Conservation (phyloP, 108 stramenopile genomes). For the Bacterosira constricta region DNA sequence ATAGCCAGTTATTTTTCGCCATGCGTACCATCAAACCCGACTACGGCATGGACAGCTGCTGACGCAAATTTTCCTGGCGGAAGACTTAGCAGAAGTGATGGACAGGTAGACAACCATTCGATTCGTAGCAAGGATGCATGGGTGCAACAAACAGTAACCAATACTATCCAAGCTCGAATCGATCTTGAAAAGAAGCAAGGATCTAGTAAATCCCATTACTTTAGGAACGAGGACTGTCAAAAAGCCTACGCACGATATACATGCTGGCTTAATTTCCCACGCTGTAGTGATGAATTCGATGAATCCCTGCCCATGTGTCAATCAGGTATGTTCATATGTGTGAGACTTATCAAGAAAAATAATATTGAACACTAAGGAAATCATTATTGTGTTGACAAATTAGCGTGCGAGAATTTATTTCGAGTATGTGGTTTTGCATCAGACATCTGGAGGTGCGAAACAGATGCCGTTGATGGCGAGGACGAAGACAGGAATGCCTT, state of each 20-base stretch:
- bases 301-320: slow-evolving; percentile 44
- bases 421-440: slow-evolving; percentile 38
- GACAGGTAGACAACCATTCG: slow-evolving; percentile 3
- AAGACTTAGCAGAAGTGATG: slow-evolving; percentile 8
- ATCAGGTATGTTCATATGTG: no score
- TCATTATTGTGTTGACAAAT: no score
- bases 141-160: slow-evolving; percentile 26
- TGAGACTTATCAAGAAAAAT: no score
- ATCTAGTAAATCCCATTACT: slow-evolving; percentile 21
- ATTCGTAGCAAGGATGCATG: slow-evolving; percentile 38
- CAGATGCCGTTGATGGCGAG: slow-evolving; percentile 29
- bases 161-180: slow-evolving; percentile 26
- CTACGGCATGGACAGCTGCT: slow-evolving; percentile 1
- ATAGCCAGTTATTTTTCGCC: slow-evolving; percentile 34
- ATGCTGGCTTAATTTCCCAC: slow-evolving; percentile 50
- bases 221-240: slow-evolving; percentile 44
- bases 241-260: slow-evolving; percentile 33
- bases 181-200: slow-evolving; percentile 30
- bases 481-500: slow-evolving; percentile 13
- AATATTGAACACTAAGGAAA: no score
- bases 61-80: slow-evolving; percentile 39
- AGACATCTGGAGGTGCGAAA: slow-evolving; percentile 36
- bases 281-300: slow-evolving; percentile 38
- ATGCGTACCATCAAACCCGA: slow-evolving; percentile 30
- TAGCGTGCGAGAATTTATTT: slow-evolving; percentile 47